Evolutionary conservation across 306 rosid species (phyloP).

Genomic region (Gynostemma pentaphyllum): DNA sequence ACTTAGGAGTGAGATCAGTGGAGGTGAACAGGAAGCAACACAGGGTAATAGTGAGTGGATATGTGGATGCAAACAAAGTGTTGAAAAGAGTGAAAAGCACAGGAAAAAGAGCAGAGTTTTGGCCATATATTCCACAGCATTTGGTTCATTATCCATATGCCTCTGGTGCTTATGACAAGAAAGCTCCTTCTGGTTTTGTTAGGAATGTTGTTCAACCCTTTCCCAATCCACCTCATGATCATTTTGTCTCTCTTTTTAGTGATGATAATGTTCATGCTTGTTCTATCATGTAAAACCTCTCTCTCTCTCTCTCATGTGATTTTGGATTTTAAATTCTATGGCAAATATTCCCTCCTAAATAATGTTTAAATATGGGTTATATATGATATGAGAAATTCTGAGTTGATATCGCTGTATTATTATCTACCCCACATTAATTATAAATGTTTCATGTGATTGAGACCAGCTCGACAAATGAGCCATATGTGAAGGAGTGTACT

Average conservation of each 20-base stretch:
- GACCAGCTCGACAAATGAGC: no score
- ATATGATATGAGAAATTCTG: no score
- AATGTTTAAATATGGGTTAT: no score
- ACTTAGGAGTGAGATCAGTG: slow-evolving; percentile 71
- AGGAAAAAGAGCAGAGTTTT: slow-evolving; percentile 71
- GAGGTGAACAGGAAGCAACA: slow-evolving; percentile 78
- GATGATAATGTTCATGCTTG: slow-evolving; percentile 86
- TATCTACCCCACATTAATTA: no score
- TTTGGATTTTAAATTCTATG: no score
- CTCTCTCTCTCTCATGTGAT: background rate
- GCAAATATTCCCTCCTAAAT: no score
- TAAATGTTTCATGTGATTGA: no score
- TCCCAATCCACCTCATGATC: slow-evolving; percentile 36
- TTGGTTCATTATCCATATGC: slow-evolving; percentile 51
- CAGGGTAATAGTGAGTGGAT: slow-evolving; percentile 59
- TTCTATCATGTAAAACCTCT: slow-evolving; percentile 43
- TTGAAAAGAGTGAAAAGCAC: slow-evolving; percentile 54
- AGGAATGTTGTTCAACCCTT: slow-evolving; percentile 40
- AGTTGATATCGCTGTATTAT: no score
- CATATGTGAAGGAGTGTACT: no score
- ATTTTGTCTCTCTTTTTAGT: slow-evolving; percentile 48
- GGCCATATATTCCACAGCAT: slow-evolving; percentile 88
- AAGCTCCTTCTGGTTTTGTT: slow-evolving; percentile 69
- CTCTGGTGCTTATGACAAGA: slow-evolving; percentile 59
- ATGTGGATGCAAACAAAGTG: slow-evolving; percentile 72